A percentile compares a stretch with the other conserved stretches of the same genome.
Evolutionary conservation across 805 yeast species (phyloP).

Genomic region (Candida ovalis): DNA sequence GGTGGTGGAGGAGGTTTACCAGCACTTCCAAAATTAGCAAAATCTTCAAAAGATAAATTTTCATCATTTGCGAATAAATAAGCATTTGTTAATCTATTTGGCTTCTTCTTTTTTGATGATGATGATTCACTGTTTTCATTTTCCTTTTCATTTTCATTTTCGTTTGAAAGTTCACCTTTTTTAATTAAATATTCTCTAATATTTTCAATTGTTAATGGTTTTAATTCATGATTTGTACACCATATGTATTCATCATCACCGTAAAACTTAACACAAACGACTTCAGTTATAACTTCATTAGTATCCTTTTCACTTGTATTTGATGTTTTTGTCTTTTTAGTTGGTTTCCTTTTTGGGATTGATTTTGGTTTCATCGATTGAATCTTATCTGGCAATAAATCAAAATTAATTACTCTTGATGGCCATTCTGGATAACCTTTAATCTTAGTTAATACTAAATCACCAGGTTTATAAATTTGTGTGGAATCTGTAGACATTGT

Average conservation of each 20-base stretch:
- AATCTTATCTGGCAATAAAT: constrained; percentile 57
- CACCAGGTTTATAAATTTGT: constrained; percentile 38
- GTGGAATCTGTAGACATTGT: background rate
- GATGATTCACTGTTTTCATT: constrained; percentile 41
- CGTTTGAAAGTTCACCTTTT: constrained; percentile 32
- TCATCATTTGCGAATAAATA: constrained; percentile 24
- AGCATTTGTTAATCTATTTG: constrained; percentile 28
- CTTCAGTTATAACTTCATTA: constrained; percentile 27
- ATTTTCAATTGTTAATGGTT: constrained; percentile 37
- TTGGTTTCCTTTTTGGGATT: constrained; percentile 17
- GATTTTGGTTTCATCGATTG: constrained; percentile 46
- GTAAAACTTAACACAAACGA: constrained; percentile 57
- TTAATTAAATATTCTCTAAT: constrained; percentile 33
- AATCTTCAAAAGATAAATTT: constrained; percentile 48
- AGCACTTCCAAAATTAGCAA: constrained; percentile 38
- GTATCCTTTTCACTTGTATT: constrained; percentile 15
- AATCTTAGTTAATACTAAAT: constrained; percentile 69
- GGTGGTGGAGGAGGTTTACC: constrained; percentile 32
- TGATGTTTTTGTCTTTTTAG: too few species aligned
- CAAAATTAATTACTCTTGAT: constrained; percentile 66
- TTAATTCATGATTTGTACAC: constrained; percentile 52
- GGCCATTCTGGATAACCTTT: constrained; percentile 94
- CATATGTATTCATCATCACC: constrained; percentile 72
- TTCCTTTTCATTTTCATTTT: too few species aligned
- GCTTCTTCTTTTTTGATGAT: constrained; percentile 44